Conservation (phyloP, 805 yeast species). For the Isabelozyma heimii region DNA sequence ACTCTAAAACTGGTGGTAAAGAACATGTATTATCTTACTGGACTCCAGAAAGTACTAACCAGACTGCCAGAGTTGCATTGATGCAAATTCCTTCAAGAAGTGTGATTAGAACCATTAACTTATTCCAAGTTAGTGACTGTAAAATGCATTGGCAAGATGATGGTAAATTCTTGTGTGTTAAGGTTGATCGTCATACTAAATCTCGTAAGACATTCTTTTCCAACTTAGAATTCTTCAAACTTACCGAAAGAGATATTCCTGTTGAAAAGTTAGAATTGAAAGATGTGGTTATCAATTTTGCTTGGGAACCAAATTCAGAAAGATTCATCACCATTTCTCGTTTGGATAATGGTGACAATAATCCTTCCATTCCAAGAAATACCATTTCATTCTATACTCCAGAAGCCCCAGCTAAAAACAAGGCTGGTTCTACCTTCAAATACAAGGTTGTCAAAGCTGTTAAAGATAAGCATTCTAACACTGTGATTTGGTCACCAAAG, state of each 20-base stretch:
- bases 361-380: constrained; percentile 66
- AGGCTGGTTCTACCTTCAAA: constrained; percentile 31
- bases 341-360: constrained; percentile 51
- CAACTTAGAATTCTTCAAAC: constrained; percentile 86
- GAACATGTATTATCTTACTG: constrained; percentile 82
- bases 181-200: constrained; percentile 95
- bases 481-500: constrained; percentile 84
- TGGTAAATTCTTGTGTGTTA: constrained; percentile 81
- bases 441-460: constrained; percentile 63
- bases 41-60: constrained; percentile 93
- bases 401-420: constrained; percentile 54
- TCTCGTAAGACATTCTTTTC: constrained; percentile 89
- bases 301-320: constrained; percentile 94
- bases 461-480: constrained; percentile 64
- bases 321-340: constrained; percentile 80
- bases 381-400: constrained; percentile 78
- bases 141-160: constrained; percentile 92
- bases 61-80: constrained; percentile 90
- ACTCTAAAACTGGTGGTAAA: constrained; percentile 49
- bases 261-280: constrained; percentile 92
- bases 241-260: constrained; percentile 86
- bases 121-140: constrained; percentile 92
- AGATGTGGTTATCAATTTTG: constrained; percentile 82
- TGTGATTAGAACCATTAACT: constrained; percentile 84
- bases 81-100: constrained; percentile 83